Evolutionary conservation across 73 alveolate genomes (phyloP), one percentile per base, ranked within the genome.

Genomic region (Effrenium voratum): DNA sequence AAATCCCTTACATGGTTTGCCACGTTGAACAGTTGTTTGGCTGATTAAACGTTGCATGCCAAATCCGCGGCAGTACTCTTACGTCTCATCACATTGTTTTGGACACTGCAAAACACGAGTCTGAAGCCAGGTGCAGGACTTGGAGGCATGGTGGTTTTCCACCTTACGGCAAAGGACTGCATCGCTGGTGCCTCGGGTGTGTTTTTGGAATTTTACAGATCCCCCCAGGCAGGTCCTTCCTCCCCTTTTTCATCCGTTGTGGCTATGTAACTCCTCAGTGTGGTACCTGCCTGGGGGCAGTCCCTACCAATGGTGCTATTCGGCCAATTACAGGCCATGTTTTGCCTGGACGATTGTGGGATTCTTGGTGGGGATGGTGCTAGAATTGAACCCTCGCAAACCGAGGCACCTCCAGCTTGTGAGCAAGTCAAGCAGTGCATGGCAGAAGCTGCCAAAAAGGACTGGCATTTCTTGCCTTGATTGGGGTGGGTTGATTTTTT

Each of bases 361-460:
- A 22, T 3, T 3, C 12, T 36, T 16, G 5, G 15, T 16, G 8
- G 4, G 75, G 28, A 36, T 16, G n/a, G 36, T 36, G 40, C 28
- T 36, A 32, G 28, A 16, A 60, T 36, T 4, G 40, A 8, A 24
- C 28, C 75, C 5, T 32, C 36, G 15, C 28, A 22, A 8, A 32
- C 57, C 26, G 19, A 88, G 95, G 95, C 95, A 16, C 95, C 95
- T 15, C 95, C 95, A 10, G 95, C 95, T 26, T 88, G 95, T 50
- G 95, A 88, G 85, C 95, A 88, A 49, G 95, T 88, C 40, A 88
- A 63, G 44, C 73, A 88, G 85, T 88, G 95, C 72, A 88, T 88
- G 95, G 95, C 95, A 34, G 79, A 88, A 73, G 95, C 95, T 44
- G 95, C 95, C 63, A 88, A 88, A 70, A 88, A 88, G 95, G 95